Evolutionary conservation across 805 yeast species (phyloP).

Genomic region (Maudiozyma turicensis): DNA sequence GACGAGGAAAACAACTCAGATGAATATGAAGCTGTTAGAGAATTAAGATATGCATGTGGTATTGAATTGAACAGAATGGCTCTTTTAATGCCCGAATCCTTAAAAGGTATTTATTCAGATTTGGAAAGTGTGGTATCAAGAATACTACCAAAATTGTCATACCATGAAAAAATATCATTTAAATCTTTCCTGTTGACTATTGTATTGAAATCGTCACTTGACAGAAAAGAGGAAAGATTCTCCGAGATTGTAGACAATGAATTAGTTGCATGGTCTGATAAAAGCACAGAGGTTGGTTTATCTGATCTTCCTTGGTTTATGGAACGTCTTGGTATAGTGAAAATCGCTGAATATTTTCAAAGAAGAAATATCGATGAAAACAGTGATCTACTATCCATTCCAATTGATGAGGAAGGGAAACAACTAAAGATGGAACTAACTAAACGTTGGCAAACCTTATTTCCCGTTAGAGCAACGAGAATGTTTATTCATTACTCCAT

Average conservation of each 20-base stretch:
- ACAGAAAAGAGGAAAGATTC: constrained; percentile 67
- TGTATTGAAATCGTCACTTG: constrained; percentile 73
- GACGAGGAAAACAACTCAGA: constrained; percentile 43
- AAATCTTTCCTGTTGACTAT: constrained; percentile 86
- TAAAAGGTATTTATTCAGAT: constrained; percentile 71
- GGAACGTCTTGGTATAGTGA: constrained; percentile 93
- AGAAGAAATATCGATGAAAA: constrained; percentile 68
- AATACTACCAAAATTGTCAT: constrained; percentile 65
- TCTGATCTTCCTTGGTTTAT: constrained; percentile 93
- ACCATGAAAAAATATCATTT: constrained; percentile 89
- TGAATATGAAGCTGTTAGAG: constrained; percentile 74
- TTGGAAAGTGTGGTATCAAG: constrained; percentile 71
- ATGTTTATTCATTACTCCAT: constrained; percentile 91
- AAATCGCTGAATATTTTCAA: constrained; percentile 84
- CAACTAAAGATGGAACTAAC: constrained; percentile 66
- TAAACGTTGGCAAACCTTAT: constrained; percentile 86
- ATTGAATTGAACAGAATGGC: constrained; percentile 92
- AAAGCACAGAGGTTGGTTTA: constrained; percentile 80
- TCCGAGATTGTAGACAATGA: constrained; percentile 89
- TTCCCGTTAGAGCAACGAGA: constrained; percentile 93
- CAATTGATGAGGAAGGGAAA: constrained; percentile 86
- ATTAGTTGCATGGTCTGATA: constrained; percentile 84
- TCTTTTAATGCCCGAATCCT: constrained; percentile 84
- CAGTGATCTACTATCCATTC: constrained; percentile 64
- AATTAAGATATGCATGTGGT: constrained; percentile 84